Percentiles rank a stretch among this genome's conserved stretches.
Conservation (phyloP, 371 early-diverging fungal genomes). For the Phascolomyces articulosus region DNA sequence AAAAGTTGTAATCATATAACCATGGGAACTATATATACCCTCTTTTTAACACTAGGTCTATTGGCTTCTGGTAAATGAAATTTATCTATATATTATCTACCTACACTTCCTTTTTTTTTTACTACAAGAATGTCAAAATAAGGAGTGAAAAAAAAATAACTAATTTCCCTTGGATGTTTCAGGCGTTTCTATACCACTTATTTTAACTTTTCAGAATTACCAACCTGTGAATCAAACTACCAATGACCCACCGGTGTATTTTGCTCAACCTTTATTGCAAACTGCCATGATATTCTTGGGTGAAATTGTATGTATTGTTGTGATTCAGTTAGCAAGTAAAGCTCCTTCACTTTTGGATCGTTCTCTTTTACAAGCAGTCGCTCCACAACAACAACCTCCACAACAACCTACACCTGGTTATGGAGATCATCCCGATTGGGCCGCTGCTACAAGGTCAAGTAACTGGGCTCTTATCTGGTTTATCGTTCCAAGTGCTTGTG, state of each 20-base stretch:
- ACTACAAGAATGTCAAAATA: neutral
- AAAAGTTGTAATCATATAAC: no score
- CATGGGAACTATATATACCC: slow-evolving; percentile 24
- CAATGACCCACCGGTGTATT: slow-evolving; percentile 23
- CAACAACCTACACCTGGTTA: slow-evolving; percentile 10
- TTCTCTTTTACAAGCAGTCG: slow-evolving; percentile 37
- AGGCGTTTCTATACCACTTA: slow-evolving; percentile 49
- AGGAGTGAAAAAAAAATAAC: neutral
- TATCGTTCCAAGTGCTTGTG: slow-evolving; percentile 47
- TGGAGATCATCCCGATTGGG: slow-evolving; percentile 22
- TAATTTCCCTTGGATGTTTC: slow-evolving; percentile 6
- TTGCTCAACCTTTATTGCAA: slow-evolving; percentile 46
- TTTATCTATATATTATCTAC: neutral
- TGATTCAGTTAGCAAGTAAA: slow-evolving; percentile 42
- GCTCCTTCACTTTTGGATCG: slow-evolving; percentile 33
- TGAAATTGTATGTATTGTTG: slow-evolving; percentile 45
- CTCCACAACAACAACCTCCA: slow-evolving; percentile 25
- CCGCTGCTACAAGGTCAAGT: slow-evolving; percentile 27
- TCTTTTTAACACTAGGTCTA: slow-evolving; percentile 25
- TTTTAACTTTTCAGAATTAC: slow-evolving; percentile 45
- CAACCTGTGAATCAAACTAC: slow-evolving; percentile 29
- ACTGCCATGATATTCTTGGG: slow-evolving; percentile 52
- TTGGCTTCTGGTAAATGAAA: slow-evolving; percentile 18
- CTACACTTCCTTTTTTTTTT: neutral
- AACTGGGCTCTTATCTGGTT: slow-evolving; percentile 40